phyloP scores from a whole-genome alignment of 2,329 filamentous ascomycete species.

The Escovopsis weberi region DNA sequence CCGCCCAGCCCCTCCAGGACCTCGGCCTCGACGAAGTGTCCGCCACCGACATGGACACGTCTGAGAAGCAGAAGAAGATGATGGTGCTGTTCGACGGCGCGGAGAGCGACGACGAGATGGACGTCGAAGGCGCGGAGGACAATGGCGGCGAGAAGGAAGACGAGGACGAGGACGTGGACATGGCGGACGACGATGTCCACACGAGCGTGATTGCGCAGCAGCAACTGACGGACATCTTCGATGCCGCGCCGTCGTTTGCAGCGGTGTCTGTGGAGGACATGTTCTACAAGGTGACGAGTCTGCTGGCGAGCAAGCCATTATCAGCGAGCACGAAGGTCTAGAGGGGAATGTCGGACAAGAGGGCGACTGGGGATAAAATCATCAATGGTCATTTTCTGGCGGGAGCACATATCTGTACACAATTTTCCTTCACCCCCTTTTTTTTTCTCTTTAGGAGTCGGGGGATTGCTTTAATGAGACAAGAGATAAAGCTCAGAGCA shows the following conservation, averaged over 20 bases:
- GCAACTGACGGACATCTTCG: constrained; percentile 55
- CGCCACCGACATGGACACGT: background rate
- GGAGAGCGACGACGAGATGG: constrained; percentile 8
- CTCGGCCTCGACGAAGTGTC: constrained; percentile 30
- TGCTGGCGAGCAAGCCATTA: constrained; percentile 42
- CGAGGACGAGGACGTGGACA: constrained; percentile 28
- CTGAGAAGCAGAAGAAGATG: too few relatives aligned
- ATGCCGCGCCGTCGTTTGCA: constrained; percentile 52
- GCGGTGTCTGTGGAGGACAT: constrained; percentile 60
- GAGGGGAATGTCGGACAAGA: background rate
- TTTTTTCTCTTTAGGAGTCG: too few relatives aligned
- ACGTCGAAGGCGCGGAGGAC: constrained; percentile 28
- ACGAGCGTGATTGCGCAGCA: constrained; percentile 52
- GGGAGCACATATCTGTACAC: too few relatives aligned
- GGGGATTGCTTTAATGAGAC: too few relatives aligned
- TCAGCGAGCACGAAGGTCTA: constrained; percentile 9
- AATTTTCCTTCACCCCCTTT: too few relatives aligned
- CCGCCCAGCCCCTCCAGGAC: constrained; percentile 41
- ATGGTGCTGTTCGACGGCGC: too few relatives aligned
- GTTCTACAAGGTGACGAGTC: constrained; percentile 54
- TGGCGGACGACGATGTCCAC: constrained; percentile 34
- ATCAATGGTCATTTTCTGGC: too few relatives aligned
- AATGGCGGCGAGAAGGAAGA: constrained; percentile 26
- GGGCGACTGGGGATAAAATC: too few relatives aligned
- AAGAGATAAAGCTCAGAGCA: too few relatives aligned